Percentiles rank a stretch among this genome's conserved stretches.
phyloP scores from a whole-genome alignment of 495 filamentous ascomycete species.

The Trichodelitschia bisporula region DNA sequence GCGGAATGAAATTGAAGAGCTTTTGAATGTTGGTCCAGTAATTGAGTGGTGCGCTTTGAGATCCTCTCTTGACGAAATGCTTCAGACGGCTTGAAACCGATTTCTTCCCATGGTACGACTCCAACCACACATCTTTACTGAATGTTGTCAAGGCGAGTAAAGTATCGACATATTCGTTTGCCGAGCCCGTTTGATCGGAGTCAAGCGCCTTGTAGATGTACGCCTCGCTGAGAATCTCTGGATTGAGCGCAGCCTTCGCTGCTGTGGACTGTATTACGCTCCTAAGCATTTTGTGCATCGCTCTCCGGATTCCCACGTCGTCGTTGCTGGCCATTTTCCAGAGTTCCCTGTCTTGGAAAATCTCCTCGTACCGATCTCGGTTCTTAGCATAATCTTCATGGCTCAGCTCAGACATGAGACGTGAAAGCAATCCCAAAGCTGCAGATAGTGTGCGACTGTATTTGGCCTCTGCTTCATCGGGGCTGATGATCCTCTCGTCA shows the following conservation, averaged over 20 bases:
- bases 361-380: conserved; percentile 20
- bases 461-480: conserved; percentile 66
- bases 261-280: too few relatives aligned
- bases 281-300: conserved; percentile 40
- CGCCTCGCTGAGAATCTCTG: conserved; percentile 25
- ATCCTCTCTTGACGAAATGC: conserved; percentile 61
- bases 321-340: conserved; percentile 48
- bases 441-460: conserved; percentile 57
- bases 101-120: conserved; percentile 39
- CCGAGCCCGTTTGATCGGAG: conserved; percentile 43
- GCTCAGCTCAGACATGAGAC: conserved; percentile 20
- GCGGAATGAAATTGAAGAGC: conserved; percentile 35
- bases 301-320: conserved; percentile 47
- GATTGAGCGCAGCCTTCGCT: not conserved
- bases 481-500: conserved; percentile 59
- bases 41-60: conserved; percentile 37
- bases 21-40: conserved; percentile 46
- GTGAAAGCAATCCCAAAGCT: conserved; percentile 28
- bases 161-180: conserved; percentile 37
- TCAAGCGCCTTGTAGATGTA: conserved; percentile 46
- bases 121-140: conserved; percentile 51
- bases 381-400: conserved; percentile 14
- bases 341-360: conserved; percentile 39
- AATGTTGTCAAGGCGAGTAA: conserved; percentile 33
- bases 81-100: conserved; percentile 35